Percentiles rank a stretch among this genome's conserved stretches.
Evolutionary conservation across 1,284 basidiomycete species (phyloP).

Genomic region (Trametes pubescens): DNA sequence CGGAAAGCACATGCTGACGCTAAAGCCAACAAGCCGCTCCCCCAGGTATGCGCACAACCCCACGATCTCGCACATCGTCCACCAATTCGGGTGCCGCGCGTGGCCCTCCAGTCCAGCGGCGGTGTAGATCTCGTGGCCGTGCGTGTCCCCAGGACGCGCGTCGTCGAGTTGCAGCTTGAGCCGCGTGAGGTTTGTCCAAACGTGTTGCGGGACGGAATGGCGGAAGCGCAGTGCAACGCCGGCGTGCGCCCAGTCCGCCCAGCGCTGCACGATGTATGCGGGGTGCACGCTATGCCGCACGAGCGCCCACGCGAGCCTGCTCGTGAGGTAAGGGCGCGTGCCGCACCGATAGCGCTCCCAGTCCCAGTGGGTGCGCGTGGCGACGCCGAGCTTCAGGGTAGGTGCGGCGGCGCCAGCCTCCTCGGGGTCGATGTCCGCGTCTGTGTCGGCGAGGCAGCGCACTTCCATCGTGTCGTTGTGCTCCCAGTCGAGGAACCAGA

Average conservation of each 20-base stretch:
- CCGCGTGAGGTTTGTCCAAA: background rate
- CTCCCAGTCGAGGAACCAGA: background rate
- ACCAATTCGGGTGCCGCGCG: background rate
- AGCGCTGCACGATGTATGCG: background rate
- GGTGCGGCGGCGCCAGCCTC: background rate
- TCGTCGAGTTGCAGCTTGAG: conserved; percentile 3
- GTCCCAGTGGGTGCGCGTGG: background rate
- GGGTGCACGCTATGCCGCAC: background rate
- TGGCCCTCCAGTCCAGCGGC: too few species aligned
- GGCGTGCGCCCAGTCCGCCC: background rate
- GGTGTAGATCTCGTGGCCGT: background rate
- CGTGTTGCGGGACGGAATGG: background rate
- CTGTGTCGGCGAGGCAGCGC: background rate
- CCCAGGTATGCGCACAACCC: background rate
- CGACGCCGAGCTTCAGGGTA: background rate
- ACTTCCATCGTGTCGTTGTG: background rate
- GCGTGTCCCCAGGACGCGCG: background rate
- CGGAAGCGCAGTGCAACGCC: background rate
- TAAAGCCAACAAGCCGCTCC: background rate
- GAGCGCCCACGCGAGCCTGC: background rate
- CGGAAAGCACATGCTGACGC: conserved; percentile 1
- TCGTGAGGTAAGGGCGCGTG: background rate
- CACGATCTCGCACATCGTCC: background rate
- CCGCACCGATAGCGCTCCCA: background rate
- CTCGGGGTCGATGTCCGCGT: background rate